phyloP scores from a whole-genome alignment of 495 filamentous ascomycete species.

The Rostrohypoxylon terebratum region DNA sequence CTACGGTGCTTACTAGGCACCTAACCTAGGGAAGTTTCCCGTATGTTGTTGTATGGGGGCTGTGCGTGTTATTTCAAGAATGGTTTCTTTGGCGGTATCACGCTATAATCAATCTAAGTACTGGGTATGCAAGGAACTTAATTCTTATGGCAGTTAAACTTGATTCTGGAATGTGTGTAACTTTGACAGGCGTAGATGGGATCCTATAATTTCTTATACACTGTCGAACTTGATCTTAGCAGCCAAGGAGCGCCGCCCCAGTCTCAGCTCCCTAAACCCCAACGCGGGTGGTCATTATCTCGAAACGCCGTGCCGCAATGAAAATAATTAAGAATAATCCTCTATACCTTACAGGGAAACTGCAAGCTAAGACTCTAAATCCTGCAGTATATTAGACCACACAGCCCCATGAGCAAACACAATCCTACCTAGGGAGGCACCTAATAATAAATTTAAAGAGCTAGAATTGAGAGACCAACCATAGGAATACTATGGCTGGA shows the following conservation, averaged over 20 bases:
- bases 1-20: too few relatives aligned
- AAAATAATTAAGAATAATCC: constrained; percentile 4
- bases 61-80: neutral
- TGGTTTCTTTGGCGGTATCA: neutral
- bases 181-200: neutral
- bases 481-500: neutral
- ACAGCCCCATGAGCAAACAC: neutral
- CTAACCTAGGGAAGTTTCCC: too few relatives aligned
- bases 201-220: neutral
- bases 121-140: neutral
- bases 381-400: neutral
- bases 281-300: neutral
- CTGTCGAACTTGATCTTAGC: neutral
- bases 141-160: neutral
- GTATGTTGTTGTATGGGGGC: too few relatives aligned
- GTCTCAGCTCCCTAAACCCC: neutral
- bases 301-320: neutral
- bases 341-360: neutral
- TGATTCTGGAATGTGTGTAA: neutral
- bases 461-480: neutral
- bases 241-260: neutral
- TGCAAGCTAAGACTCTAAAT: neutral
- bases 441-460: neutral
- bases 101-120: neutral
- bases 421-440: neutral